Conservation (phyloP, 2,329 filamentous ascomycete species). For the Grosmannia penicillata region DNA sequence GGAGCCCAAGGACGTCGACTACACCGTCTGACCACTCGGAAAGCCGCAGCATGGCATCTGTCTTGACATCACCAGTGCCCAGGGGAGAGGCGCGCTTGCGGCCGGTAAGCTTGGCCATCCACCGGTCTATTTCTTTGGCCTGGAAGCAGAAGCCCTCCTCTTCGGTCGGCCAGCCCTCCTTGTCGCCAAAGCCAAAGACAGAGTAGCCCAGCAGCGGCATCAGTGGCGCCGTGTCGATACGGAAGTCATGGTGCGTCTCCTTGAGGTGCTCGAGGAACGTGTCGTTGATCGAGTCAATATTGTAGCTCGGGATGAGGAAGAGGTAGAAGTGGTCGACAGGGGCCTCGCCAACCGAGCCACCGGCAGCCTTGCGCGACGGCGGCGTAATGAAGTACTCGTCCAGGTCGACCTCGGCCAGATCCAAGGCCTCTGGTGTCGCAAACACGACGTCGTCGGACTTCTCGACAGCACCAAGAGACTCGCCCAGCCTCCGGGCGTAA, state of each 20-base stretch:
- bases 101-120: constrained; percentile 90
- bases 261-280: constrained; percentile 75
- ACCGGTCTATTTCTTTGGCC: constrained; percentile 78
- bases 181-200: constrained; percentile 87
- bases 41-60: constrained; percentile 48
- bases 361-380: constrained; percentile 33
- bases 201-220: constrained; percentile 69
- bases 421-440: constrained; percentile 49
- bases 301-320: constrained; percentile 77
- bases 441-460: constrained; percentile 15
- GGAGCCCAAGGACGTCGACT: constrained; percentile 51
- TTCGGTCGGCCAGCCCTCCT: constrained; percentile 82
- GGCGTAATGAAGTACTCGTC: constrained; percentile 81
- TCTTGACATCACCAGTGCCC: constrained; percentile 73
- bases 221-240: constrained; percentile 80
- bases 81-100: constrained; percentile 78
- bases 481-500: constrained; percentile 41
- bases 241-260: constrained; percentile 93
- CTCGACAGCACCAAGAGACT: constrained; percentile 22
- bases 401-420: constrained; percentile 76
- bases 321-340: constrained; percentile 61
- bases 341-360: constrained; percentile 11
- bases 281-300: constrained; percentile 84
- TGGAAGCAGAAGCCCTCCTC: constrained; percentile 87
- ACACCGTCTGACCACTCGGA: constrained; percentile 68